Evolutionary conservation across 1,284 basidiomycete species (phyloP), one percentile per base, ranked within the genome.

Genomic region (Cutaneotrichosporon sp.): DNA sequence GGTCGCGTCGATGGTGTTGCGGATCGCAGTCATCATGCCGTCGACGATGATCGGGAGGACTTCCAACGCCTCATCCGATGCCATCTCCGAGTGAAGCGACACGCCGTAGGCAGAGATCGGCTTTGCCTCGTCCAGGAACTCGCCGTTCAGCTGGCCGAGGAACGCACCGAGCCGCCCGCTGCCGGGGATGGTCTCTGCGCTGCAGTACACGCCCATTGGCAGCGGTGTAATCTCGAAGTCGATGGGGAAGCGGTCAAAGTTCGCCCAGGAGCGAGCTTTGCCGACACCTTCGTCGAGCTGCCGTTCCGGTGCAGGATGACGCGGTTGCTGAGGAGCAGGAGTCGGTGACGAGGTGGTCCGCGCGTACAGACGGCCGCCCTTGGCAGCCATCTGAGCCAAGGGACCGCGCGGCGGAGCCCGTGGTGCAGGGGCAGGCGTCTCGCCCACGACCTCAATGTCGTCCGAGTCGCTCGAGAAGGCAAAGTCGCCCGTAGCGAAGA

Each of bases 191-290:
- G 70, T 68, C 9, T 52, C 36, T 1, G 56, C 18, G 7, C 49
- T 20, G 54, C 75, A 76, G 31, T 64, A 71, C 7, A 79, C 65
- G 1, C 75, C 79, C 27, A 72, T 73, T 7, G 78, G 79, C 1
- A 80, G 65, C 9, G 79, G 79, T 4, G 67, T 66, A 31, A 80
- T 75, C 18, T 72, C 74, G 57, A 79, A 80, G 59, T 79, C 77
- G 51, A 77, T 63, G 2, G 77, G 73, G 54, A 78, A 77, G 18
- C 69, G 67, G 25, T 78, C 76, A 49, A 79, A 71, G 52, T 78
- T 75, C 5, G 72, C 74, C 79, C 79, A 80, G 11, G 77, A 78
- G 47, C 73, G 61, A n/a, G 74, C 75, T 55, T 72, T 73, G 18
- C 76, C 77, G 1, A 79, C 65, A 0, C 71, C 72, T 11, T 64